Conservation (phyloP, 2,329 filamentous ascomycete genomes). For the Colletotrichum musicola region DNA sequence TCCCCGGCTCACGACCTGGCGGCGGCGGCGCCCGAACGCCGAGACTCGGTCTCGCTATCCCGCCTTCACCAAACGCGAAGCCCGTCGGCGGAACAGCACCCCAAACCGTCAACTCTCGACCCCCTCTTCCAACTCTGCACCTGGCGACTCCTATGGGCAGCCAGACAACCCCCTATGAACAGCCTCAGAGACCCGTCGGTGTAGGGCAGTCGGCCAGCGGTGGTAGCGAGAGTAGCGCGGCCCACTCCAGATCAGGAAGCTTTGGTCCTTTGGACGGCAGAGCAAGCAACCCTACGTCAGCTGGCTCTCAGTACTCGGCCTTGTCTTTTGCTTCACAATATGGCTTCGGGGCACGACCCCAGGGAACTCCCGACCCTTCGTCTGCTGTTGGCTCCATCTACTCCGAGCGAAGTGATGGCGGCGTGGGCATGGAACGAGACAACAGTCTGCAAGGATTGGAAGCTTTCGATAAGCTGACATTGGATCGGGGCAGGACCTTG, state of each 20-base stretch:
- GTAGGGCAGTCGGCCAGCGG: conserved; percentile 77
- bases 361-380: conserved; percentile 83
- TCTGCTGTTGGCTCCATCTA: conserved; percentile 90
- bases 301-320: conserved; percentile 87
- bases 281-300: conserved; percentile 84
- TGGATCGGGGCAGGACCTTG: conserved; percentile 84
- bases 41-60: conserved; percentile 89
- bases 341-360: conserved; percentile 74
- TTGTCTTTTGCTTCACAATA: conserved; percentile 83
- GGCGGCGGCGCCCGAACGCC: conserved; percentile 75
- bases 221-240: conserved; percentile 82
- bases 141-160: conserved; percentile 91
- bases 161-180: conserved; percentile 78
- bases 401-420: conserved; percentile 83
- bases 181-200: conserved; percentile 63
- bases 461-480: conserved; percentile 81
- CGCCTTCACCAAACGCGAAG: conserved; percentile 85
- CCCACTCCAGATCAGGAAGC: conserved; percentile 86
- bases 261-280: conserved; percentile 82
- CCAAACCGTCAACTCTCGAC: conserved; percentile 60
- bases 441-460: conserved; percentile 82
- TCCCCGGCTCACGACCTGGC: conserved; percentile 76
- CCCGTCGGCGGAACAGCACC: conserved; percentile 71
- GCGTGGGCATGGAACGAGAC: conserved; percentile 83
- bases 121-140: conserved; percentile 82